Evolutionary conservation across 2,329 filamentous ascomycete genomes (phyloP).

Genomic region (Westerdykella sp.): DNA sequence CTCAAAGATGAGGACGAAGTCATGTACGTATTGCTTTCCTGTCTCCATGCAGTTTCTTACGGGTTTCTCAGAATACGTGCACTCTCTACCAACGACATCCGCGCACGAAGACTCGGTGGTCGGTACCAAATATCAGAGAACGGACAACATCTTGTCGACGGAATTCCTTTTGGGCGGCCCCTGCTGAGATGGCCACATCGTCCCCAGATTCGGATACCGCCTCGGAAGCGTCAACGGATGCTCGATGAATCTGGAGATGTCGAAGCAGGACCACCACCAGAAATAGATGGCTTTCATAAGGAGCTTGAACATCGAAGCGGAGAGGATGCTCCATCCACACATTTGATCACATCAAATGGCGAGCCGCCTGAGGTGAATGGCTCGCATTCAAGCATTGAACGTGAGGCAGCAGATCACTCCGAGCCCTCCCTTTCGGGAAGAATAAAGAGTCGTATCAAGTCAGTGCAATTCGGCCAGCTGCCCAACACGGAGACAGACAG

Average conservation of each 20-base stretch:
- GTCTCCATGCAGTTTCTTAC: constrained; percentile 6
- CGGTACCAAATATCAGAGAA: constrained; percentile 73
- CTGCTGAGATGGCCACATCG: constrained; percentile 57
- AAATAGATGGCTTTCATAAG: constrained; percentile 9
- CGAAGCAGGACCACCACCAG: constrained; percentile 11
- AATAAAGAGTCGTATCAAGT: constrained; percentile 7
- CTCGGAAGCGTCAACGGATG: constrained; percentile 57
- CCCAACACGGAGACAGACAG: constrained; percentile 15
- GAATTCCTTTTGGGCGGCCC: constrained; percentile 73
- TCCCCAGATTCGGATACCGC: constrained; percentile 64
- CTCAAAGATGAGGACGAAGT: constrained; percentile 81
- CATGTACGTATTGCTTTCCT: constrained; percentile 49
- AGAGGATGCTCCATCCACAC: constrained; percentile 1
- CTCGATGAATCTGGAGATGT: constrained; percentile 23
- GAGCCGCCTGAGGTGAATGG: background rate
- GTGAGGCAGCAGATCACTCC: too few relatives aligned
- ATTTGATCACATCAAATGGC: constrained; percentile 10
- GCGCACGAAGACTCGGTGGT: constrained; percentile 65
- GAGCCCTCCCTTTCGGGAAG: background rate
- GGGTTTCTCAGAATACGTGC: constrained; percentile 61
- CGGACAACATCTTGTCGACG: constrained; percentile 78
- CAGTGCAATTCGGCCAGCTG: constrained; percentile 20
- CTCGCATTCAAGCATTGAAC: too few relatives aligned
- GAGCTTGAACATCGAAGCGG: background rate
- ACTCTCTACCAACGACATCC: constrained; percentile 67